phyloP scores from a whole-genome alignment of 129 eudicot species.

The Chrysanthemum makinoi region DNA sequence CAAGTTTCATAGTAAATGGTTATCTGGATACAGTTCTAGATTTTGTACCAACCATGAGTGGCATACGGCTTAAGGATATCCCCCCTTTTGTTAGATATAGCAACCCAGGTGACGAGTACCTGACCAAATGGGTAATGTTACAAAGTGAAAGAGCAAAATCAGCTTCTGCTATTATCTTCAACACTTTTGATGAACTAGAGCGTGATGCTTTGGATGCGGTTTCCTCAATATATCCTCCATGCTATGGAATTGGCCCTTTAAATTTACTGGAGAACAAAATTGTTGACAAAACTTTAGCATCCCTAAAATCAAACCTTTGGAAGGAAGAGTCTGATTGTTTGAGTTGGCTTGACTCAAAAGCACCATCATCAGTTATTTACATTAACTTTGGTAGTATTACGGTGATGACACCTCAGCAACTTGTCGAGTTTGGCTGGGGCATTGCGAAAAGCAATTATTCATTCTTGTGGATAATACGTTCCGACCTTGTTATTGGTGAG shows the following conservation, averaged over 20 bases:
- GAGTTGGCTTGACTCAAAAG: conserved; percentile 48
- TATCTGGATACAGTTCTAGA: conserved; percentile 46
- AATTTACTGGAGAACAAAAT: conserved; percentile 31
- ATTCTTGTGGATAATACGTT: too few relatives aligned
- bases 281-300: conserved; percentile 19
- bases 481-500: conserved; percentile 24
- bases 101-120: conserved; percentile 36
- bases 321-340: conserved; percentile 19
- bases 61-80: too few relatives aligned
- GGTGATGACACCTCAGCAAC: too few relatives aligned
- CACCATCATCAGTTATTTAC: neutral
- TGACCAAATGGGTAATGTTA: conserved; percentile 24
- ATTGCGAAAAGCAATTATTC: too few relatives aligned
- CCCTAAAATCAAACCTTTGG: conserved; percentile 35
- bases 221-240: conserved; percentile 21
- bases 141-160: conserved; percentile 24
- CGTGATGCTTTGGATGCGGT: conserved; percentile 27
- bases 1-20: conserved; percentile 40
- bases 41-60: conserved; percentile 40
- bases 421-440: too few relatives aligned
- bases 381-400: too few relatives aligned
- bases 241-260: conserved; percentile 52
- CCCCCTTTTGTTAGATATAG: conserved; percentile 31
- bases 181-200: conserved; percentile 56
- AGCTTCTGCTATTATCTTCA: conserved; percentile 44